Percentiles rank a stretch among this genome's conserved stretches.
Conservation (phyloP, 768 basidiomycete species). For the Psilocybe cyanescens region DNA sequence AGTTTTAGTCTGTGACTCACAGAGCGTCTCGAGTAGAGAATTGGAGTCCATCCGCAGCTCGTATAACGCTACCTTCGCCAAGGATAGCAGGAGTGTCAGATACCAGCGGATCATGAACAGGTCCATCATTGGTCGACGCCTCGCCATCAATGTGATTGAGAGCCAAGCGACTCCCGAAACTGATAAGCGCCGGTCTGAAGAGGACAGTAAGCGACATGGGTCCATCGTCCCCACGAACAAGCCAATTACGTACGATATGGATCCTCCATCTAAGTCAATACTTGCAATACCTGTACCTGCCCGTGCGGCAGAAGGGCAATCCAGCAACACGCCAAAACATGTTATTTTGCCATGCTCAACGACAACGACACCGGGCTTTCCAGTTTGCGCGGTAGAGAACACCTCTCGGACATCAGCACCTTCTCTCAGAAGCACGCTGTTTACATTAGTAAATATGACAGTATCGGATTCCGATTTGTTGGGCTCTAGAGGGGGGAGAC, state of each 20-base stretch:
- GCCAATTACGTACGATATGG: conserved; percentile 51
- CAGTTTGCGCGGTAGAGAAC: conserved; percentile 25
- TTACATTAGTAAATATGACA: conserved; percentile 73
- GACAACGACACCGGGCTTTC: conserved; percentile 43
- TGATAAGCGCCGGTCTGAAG: conserved; percentile 58
- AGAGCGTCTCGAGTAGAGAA: conserved; percentile 63
- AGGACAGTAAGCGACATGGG: background rate
- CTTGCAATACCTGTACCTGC: conserved; percentile 25
- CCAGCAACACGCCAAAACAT: conserved; percentile 47
- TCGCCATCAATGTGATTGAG: conserved; percentile 66
- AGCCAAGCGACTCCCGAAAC: conserved; percentile 66
- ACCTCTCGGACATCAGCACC: conserved; percentile 33
- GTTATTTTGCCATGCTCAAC: conserved; percentile 58
- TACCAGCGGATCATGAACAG: conserved; percentile 50
- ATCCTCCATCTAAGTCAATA: conserved; percentile 70
- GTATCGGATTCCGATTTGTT: conserved; percentile 36
- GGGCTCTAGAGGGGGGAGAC: conserved; percentile 64
- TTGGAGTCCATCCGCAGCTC: conserved; percentile 74
- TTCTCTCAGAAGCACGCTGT: conserved; percentile 46
- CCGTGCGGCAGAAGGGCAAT: conserved; percentile 25
- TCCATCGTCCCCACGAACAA: conserved; percentile 25
- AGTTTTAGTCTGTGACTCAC: conserved; percentile 25
- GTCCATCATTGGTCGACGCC: conserved; percentile 61
- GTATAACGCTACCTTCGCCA: conserved; percentile 43
- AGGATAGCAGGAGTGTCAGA: conserved; percentile 44